Conservation (phyloP, 805 yeast genomes). For the Barnettozyma botsteinii region DNA sequence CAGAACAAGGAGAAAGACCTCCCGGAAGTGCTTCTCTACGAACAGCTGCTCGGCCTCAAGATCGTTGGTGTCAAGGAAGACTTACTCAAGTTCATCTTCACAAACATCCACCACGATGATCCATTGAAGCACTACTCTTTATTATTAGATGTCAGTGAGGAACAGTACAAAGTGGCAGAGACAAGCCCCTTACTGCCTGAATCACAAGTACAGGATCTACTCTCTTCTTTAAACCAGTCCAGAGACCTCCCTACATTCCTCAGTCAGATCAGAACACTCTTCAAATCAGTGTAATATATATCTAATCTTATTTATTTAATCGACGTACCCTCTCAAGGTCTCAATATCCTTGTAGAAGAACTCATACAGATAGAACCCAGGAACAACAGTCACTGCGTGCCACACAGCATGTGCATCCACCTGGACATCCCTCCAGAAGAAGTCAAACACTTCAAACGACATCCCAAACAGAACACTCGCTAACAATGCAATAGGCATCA, state of each 20-base stretch:
- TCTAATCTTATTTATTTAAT: too few species aligned
- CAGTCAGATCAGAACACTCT: conserved; percentile 17
- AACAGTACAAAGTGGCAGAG: conserved; percentile 32
- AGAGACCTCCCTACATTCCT: conserved; percentile 21
- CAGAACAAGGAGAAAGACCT: conserved; percentile 42
- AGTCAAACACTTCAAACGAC: conserved; percentile 89
- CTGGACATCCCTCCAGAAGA: conserved; percentile 62
- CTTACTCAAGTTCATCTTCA: conserved; percentile 42
- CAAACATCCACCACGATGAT: conserved; percentile 40
- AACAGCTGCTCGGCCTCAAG: conserved; percentile 47
- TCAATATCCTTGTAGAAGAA: conserved; percentile 45
- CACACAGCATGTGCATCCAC: conserved; percentile 92
- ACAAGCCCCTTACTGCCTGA: conserved; percentile 34
- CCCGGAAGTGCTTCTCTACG: conserved; percentile 49
- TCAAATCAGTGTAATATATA: conserved; percentile 14
- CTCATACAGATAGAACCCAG: conserved; percentile 68
- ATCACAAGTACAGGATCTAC: conserved; percentile 15
- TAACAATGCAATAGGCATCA: conserved; percentile 49
- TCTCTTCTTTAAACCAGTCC: conserved; percentile 14
- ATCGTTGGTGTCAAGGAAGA: conserved; percentile 46
- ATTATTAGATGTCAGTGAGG: conserved; percentile 40
- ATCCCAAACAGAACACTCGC: conserved; percentile 59
- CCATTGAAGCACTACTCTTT: conserved; percentile 37
- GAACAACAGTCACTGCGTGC: conserved; percentile 86
- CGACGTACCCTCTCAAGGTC: conserved; percentile 28